Percentiles rank a stretch among this genome's conserved stretches.
Conservation (phyloP, 495 filamentous ascomycete species). For the Glarea lozoyensis region DNA sequence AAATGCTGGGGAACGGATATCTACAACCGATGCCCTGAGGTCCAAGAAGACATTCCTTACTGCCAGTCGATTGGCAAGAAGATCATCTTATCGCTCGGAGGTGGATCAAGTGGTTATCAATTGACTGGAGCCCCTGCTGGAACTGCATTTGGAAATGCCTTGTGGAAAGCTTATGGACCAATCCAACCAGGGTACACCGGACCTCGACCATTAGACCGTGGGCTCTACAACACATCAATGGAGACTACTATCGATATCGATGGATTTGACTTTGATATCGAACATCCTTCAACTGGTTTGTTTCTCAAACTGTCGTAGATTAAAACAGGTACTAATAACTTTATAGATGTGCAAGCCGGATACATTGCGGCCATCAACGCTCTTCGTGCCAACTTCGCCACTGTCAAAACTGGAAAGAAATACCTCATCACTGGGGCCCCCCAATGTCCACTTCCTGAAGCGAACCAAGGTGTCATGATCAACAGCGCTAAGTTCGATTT, state of each 20-base stretch:
- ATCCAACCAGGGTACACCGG: conserved; percentile 28
- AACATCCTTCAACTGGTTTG: conserved; percentile 31
- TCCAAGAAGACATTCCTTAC: conserved; percentile 39
- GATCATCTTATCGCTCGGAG: conserved; percentile 57
- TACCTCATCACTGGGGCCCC: conserved; percentile 52
- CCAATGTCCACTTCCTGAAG: conserved; percentile 46
- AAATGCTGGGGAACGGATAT: conserved; percentile 34
- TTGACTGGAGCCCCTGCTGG: conserved; percentile 34
- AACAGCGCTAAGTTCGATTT: conserved; percentile 46
- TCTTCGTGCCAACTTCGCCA: conserved; percentile 38
- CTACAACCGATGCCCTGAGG: conserved; percentile 27
- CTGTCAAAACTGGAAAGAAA: conserved; percentile 27
- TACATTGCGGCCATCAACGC: conserved; percentile 35
- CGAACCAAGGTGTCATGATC: conserved; percentile 44
- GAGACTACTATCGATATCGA: conserved; percentile 43
- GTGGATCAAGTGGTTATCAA: conserved; percentile 23
- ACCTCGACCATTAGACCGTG: conserved; percentile 32
- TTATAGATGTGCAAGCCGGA: conserved; percentile 24
- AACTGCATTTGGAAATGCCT: conserved; percentile 48
- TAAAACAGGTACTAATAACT: conserved; percentile 25
- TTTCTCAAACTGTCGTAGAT: conserved; percentile 6
- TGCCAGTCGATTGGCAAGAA: conserved; percentile 45
- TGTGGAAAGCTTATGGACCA: conserved; percentile 60
- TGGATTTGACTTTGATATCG: conserved; percentile 54
- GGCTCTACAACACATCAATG: conserved; percentile 23